Conservation (phyloP, 2,329 filamentous ascomycete species). For the Neonectria ditissima region DNA sequence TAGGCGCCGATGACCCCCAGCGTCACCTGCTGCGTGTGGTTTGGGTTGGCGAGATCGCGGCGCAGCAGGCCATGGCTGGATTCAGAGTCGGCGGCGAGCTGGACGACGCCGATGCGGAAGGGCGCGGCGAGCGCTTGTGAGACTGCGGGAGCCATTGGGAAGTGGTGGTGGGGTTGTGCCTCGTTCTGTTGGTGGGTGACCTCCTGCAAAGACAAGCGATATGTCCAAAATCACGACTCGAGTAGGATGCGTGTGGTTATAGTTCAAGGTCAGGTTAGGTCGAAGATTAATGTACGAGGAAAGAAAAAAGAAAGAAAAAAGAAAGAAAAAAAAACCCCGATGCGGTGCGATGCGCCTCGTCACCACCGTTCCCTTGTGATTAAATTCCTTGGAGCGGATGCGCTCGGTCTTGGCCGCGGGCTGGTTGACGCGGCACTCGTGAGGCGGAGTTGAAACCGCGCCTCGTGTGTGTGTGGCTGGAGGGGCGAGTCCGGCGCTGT, state of each 20-base stretch:
- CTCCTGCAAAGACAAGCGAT: neutral
- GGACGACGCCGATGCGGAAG: constrained; percentile 30
- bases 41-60: constrained; percentile 68
- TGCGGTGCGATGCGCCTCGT: constrained; percentile 35
- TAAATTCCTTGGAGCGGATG: constrained; percentile 30
- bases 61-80: constrained; percentile 51
- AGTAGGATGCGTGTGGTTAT: neutral
- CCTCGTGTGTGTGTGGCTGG: constrained; percentile 43
- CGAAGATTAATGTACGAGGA: constrained; percentile 22
- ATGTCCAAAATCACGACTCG: neutral
- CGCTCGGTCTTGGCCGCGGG: constrained; percentile 23
- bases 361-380: constrained; percentile 38
- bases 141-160: constrained; percentile 37
- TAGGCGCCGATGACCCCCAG: constrained; percentile 79
- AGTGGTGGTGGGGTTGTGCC: neutral
- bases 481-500: neutral
- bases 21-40: constrained; percentile 77
- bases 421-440: constrained; percentile 45
- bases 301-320: constrained; percentile 28
- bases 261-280: neutral
- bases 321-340: constrained; percentile 19
- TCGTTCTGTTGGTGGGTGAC: too few relatives aligned
- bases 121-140: constrained; percentile 29
- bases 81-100: constrained; percentile 25
- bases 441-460: constrained; percentile 47